Percentiles rank a stretch among this genome's conserved stretches.
These are phyloP conservation scores for Sarocladium oryzae DNA, from an alignment of 2,329 filamentous ascomycete species.

Conservation along the genomic window DNA sequence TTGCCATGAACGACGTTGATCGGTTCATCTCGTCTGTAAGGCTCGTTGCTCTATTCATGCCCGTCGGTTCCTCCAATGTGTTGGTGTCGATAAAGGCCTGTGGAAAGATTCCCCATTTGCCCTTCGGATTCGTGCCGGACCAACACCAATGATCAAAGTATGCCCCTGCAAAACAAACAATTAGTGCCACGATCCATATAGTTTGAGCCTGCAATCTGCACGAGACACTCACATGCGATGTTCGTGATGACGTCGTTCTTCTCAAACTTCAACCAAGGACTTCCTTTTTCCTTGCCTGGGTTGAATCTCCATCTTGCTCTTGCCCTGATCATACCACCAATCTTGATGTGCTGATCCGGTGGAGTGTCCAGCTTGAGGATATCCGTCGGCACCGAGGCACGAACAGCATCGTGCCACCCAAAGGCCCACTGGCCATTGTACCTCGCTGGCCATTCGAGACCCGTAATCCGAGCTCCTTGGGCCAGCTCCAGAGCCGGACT, in stretches of 20 bases:
- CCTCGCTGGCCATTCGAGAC: slow-evolving; percentile 43
- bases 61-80: slow-evolving; percentile 33
- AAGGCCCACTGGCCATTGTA: slow-evolving; percentile 52
- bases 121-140: slow-evolving; percentile 45
- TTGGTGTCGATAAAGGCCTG: slow-evolving; percentile 40
- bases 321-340: slow-evolving; percentile 40
- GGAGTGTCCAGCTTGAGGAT: slow-evolving; percentile 42
- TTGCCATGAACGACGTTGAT: slow-evolving; percentile 22
- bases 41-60: slow-evolving; percentile 23
- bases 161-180: slow-evolving; percentile 31
- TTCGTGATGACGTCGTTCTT: slow-evolving; percentile 62
- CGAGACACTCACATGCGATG: slow-evolving; percentile 43
- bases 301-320: slow-evolving; percentile 48
- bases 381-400: slow-evolving; percentile 43
- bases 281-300: slow-evolving; percentile 34
- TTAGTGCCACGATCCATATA: slow-evolving; percentile 8
- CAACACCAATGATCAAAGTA: slow-evolving; percentile 49
- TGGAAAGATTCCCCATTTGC: slow-evolving; percentile 48
- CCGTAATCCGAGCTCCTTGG: slow-evolving; percentile 42
- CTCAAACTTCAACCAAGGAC: slow-evolving; percentile 53
- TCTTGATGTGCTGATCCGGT: slow-evolving; percentile 37
- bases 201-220: not conserved
- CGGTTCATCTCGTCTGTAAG: slow-evolving; percentile 29
- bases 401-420: slow-evolving; percentile 48
- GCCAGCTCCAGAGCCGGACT: slow-evolving; percentile 40